A percentile compares a stretch with the other conserved stretches of the same genome.
These are phyloP conservation scores for Aspergillus versicolor DNA, from an alignment of 2,329 filamentous ascomycete genomes.

Conservation along the genomic window DNA sequence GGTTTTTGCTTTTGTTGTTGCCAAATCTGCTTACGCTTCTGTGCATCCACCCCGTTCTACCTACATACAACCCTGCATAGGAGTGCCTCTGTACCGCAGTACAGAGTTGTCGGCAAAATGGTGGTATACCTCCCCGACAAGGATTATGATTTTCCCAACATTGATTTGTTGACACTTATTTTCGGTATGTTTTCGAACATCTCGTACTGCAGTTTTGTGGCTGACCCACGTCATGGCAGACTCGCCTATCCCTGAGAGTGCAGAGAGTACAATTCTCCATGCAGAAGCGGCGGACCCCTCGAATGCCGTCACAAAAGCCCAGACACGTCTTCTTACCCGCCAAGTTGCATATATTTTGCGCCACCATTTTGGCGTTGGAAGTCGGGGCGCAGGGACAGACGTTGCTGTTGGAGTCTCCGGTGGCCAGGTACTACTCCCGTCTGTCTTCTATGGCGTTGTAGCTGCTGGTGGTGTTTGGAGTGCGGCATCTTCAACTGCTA, in stretches of 20 bases:
- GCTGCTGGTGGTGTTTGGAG: constrained; percentile 16
- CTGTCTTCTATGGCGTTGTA: constrained; percentile 18
- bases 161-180: constrained; percentile 13
- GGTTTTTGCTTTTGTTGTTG: not conserved
- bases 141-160: constrained; percentile 14
- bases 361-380: constrained; percentile 13
- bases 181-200: constrained; percentile 9
- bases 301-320: constrained; percentile 16
- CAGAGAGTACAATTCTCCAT: constrained; percentile 13
- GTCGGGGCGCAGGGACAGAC: constrained; percentile 12
- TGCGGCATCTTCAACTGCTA: constrained; percentile 14
- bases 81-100: too few relatives aligned
- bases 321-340: constrained; percentile 13
- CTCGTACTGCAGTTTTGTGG: not conserved
- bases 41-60: not conserved
- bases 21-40: not conserved
- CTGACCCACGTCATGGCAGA: constrained; percentile 4
- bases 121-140: constrained; percentile 18
- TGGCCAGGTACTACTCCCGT: constrained; percentile 12
- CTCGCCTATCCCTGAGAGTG: constrained; percentile 10
- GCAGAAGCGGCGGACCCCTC: constrained; percentile 16
- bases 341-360: constrained; percentile 16
- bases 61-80: not conserved
- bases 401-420: constrained; percentile 14
- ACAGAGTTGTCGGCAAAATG: not conserved